Conservation (phyloP, 345 rosid species). For the Raphanus raphanistrum region DNA sequence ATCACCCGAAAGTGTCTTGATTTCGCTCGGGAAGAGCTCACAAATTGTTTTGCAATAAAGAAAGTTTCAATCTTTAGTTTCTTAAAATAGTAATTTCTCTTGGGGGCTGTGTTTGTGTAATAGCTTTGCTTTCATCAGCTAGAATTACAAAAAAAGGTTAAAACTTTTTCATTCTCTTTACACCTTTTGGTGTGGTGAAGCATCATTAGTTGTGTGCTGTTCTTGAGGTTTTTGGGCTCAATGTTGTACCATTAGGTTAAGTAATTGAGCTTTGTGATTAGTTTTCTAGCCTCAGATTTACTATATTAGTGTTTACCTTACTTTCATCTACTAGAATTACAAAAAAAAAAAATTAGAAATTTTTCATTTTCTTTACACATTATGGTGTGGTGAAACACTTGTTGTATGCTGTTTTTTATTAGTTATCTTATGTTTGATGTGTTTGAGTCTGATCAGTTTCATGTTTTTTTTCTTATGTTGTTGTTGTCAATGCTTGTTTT, state of each 20-base stretch:
- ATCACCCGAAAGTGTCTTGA: background rate
- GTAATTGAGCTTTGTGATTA: background rate
- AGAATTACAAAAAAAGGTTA: background rate
- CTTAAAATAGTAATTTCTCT: background rate
- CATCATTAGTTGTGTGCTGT: background rate
- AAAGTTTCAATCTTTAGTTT: background rate
- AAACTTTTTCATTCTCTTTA: background rate
- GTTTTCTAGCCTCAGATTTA: background rate
- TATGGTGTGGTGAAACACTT: background rate
- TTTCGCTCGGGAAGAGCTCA: background rate
- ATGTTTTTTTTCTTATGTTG: background rate
- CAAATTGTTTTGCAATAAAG: background rate
- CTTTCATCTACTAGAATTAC: background rate
- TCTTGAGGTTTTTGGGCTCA: background rate
- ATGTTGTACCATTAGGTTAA: too few species aligned
- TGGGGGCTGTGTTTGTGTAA: background rate
- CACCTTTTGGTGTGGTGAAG: background rate
- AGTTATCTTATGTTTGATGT: background rate
- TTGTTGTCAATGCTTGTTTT: conserved; percentile 6
- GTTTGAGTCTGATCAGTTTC: background rate
- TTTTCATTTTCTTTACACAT: background rate
- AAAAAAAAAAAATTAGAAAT: background rate
- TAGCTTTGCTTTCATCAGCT: background rate
- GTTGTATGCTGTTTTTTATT: background rate
- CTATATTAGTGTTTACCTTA: background rate